Conservation (phyloP, 768 basidiomycete species). For the Psilocybe sp. region DNA sequence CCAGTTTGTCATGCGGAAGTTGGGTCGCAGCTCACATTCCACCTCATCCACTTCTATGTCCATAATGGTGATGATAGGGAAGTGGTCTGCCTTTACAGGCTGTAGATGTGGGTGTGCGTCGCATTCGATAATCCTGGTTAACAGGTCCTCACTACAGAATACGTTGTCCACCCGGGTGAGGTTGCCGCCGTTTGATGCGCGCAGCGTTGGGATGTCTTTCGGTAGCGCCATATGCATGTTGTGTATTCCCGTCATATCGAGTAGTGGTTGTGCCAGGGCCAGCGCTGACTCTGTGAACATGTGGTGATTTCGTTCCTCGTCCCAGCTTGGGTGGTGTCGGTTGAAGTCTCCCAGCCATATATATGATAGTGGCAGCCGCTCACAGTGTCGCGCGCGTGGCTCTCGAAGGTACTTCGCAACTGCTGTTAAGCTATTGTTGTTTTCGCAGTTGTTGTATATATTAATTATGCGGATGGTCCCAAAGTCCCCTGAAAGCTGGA, state of each 20-base stretch:
- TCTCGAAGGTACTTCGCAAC: background rate
- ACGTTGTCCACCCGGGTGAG: slow-evolving; percentile 35
- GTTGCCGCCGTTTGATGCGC: slow-evolving; percentile 24
- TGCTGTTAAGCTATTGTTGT: background rate
- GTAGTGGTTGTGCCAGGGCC: slow-evolving; percentile 18
- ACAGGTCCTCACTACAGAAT: slow-evolving; percentile 17
- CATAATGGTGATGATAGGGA: too few relatives aligned
- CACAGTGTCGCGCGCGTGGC: background rate
- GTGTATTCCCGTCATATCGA: slow-evolving; percentile 20
- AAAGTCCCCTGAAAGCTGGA: background rate
- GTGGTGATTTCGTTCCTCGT: slow-evolving; percentile 19
- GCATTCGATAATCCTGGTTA: slow-evolving; percentile 11
- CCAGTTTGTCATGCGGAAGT: too few relatives aligned
- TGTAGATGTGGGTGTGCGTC: too few relatives aligned
- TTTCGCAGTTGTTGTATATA: too few relatives aligned
- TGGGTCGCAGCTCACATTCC: too few relatives aligned
- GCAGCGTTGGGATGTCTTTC: slow-evolving; percentile 27
- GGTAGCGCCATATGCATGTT: slow-evolving; percentile 33
- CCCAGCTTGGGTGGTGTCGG: slow-evolving; percentile 14
- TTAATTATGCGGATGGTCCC: background rate
- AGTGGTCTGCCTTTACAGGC: too few relatives aligned
- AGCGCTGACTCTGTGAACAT: slow-evolving; percentile 32
- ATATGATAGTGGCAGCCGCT: background rate
- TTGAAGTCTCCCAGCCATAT: slow-evolving; percentile 11
- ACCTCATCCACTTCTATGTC: too few relatives aligned